Conservation (phyloP, 129 eudicot genomes). For the Pittosporum tobira region DNA sequence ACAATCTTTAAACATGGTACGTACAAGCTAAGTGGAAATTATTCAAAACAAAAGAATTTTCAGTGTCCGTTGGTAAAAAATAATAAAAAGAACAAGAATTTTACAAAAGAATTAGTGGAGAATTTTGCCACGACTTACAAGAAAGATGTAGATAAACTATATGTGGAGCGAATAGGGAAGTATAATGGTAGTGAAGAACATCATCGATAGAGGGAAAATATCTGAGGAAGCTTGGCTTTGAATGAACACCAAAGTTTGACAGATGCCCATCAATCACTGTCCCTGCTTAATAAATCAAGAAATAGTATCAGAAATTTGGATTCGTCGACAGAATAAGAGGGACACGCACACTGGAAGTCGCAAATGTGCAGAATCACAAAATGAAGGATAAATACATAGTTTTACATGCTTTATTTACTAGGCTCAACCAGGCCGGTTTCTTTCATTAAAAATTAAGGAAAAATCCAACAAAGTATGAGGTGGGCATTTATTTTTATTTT, state of each 20-base stretch:
- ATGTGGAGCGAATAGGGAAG: not conserved
- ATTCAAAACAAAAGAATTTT: not conserved
- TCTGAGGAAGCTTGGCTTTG: slow-evolving; percentile 9
- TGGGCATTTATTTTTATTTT: too few species aligned
- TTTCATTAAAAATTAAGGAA: too few species aligned
- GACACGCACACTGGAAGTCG: not conserved
- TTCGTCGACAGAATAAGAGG: not conserved
- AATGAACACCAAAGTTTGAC: slow-evolving; percentile 8
- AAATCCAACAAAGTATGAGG: too few species aligned
- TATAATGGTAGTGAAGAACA: not conserved
- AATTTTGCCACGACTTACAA: not conserved
- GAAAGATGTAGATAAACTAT: not conserved
- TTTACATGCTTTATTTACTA: too few species aligned
- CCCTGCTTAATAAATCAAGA: slow-evolving; percentile 5
- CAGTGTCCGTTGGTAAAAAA: too few species aligned
- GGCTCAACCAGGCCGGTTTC: too few species aligned
- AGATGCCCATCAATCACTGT: slow-evolving; percentile 19
- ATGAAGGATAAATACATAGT: too few species aligned
- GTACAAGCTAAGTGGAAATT: not conserved
- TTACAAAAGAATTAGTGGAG: too few species aligned
- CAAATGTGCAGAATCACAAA: not conserved
- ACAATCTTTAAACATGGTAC: not conserved
- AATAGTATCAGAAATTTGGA: not conserved
- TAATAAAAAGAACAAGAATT: too few species aligned
- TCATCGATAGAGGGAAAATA: slow-evolving; percentile 2